A percentile compares a stretch with the other conserved stretches of the same genome.
Evolutionary conservation across 441 rosid species (phyloP).

Genomic region (Omphalea diandra): DNA sequence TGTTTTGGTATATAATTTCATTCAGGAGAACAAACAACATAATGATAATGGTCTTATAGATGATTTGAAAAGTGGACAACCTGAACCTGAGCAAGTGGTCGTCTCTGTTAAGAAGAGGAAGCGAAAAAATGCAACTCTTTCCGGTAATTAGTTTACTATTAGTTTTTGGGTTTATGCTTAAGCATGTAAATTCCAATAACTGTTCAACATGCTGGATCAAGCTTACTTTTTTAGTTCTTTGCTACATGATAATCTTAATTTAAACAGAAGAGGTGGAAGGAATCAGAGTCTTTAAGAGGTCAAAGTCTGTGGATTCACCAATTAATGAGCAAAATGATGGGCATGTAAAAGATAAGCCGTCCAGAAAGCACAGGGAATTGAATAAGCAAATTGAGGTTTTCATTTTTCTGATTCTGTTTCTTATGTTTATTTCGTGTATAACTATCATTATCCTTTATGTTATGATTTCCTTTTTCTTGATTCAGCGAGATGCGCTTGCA

Average conservation of each 20-base stretch:
- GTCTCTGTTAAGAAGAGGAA: conserved; percentile 56
- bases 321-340: conserved; percentile 25
- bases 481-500: conserved; percentile 61
- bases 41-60: conserved; percentile 28
- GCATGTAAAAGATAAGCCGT: conserved; percentile 29
- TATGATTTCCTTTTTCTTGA: conserved; percentile 14
- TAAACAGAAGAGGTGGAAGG: conserved; percentile 62
- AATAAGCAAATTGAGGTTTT: conserved; percentile 62
- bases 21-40: conserved; percentile 45
- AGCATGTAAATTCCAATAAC: not conserved
- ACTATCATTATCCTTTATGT: not conserved
- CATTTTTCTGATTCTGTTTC: conserved; percentile 5
- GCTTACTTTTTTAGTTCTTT: not conserved
- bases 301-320: conserved; percentile 32
- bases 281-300: conserved; percentile 66
- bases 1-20: conserved; percentile 5
- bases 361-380: conserved; percentile 49
- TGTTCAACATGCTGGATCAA: not conserved
- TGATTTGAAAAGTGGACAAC: conserved; percentile 29
- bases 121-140: conserved; percentile 40
- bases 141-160: conserved; percentile 47
- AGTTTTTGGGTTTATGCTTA: not conserved
- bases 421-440: not conserved
- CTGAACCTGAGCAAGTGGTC: conserved; percentile 30
- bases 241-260: not conserved